These are phyloP conservation scores for Dendrocalamus latiflorus DNA, from an alignment of 202 grass and related monocot species.

Conservation along the genomic window DNA sequence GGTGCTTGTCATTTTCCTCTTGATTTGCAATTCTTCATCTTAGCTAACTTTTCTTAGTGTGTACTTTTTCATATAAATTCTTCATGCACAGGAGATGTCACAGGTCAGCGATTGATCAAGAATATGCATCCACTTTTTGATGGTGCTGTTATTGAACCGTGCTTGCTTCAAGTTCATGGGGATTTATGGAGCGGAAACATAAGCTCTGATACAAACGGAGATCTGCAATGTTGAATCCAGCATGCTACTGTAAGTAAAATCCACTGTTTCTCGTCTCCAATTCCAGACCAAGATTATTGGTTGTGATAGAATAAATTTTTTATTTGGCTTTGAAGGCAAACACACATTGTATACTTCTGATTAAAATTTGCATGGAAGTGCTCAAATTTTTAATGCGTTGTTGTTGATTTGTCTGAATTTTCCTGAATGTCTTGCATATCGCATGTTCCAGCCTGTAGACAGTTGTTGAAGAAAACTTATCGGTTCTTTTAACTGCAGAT, in stretches of 20 bases:
- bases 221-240: conserved; percentile 82
- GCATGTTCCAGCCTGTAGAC: too few species aligned
- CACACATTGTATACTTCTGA: neutral
- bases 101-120: conserved; percentile 55
- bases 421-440: too few species aligned
- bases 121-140: too few species aligned
- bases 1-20: neutral
- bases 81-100: too few species aligned
- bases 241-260: too few species aligned
- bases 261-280: neutral
- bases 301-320: neutral
- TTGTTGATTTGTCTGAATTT: neutral
- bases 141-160: conserved; percentile 56
- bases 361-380: neutral
- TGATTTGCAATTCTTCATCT: neutral
- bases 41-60: neutral
- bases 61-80: neutral
- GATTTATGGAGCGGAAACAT: conserved; percentile 89
- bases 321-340: neutral
- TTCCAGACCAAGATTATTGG: neutral
- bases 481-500: too few species aligned
- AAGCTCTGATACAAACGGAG: conserved; percentile 49
- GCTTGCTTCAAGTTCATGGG: conserved; percentile 83
- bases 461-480: too few species aligned
- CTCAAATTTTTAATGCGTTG: neutral